A percentile compares a stretch with the other conserved stretches of the same genome.
These are phyloP conservation scores for Aquilaria agallochum DNA, from an alignment of 441 rosid species.

Conservation along the genomic window DNA sequence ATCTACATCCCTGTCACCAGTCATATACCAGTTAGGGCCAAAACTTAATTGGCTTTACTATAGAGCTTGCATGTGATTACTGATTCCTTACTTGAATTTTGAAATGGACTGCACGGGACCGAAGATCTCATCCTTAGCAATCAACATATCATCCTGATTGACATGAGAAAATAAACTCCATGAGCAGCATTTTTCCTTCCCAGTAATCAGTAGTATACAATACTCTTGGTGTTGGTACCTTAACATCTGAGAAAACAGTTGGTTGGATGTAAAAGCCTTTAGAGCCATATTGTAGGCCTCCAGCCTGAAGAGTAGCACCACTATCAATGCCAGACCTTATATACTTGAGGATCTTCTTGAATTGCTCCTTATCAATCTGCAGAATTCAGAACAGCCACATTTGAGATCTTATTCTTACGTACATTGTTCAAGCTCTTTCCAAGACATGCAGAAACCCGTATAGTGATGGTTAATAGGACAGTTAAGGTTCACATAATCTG, in stretches of 20 bases:
- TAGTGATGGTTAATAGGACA: background rate
- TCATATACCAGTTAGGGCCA: background rate
- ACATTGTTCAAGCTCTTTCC: background rate
- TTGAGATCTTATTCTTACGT: background rate
- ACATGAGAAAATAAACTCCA: background rate
- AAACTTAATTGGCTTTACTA: background rate
- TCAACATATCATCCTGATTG: conserved; percentile 54
- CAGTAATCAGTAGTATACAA: background rate
- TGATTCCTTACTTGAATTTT: conserved; percentile 43
- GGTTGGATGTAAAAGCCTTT: conserved; percentile 57
- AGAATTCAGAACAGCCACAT: background rate
- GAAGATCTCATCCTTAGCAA: conserved; percentile 60
- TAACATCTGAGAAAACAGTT: conserved; percentile 63
- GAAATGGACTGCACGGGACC: conserved; percentile 65
- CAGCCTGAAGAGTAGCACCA: conserved; percentile 55
- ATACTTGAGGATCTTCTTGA: conserved; percentile 42
- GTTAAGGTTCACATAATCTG: background rate
- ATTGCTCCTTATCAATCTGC: conserved; percentile 50
- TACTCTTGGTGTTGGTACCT: conserved; percentile 21
- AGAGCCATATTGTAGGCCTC: conserved; percentile 50
- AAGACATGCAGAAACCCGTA: no score
- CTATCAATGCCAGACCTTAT: conserved; percentile 49
- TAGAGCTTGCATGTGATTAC: background rate
- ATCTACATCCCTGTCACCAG: conserved; percentile 32
- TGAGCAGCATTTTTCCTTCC: background rate